Evolutionary conservation across 345 rosid genomes (phyloP).

Genomic region (Atalantia buxifolia): DNA sequence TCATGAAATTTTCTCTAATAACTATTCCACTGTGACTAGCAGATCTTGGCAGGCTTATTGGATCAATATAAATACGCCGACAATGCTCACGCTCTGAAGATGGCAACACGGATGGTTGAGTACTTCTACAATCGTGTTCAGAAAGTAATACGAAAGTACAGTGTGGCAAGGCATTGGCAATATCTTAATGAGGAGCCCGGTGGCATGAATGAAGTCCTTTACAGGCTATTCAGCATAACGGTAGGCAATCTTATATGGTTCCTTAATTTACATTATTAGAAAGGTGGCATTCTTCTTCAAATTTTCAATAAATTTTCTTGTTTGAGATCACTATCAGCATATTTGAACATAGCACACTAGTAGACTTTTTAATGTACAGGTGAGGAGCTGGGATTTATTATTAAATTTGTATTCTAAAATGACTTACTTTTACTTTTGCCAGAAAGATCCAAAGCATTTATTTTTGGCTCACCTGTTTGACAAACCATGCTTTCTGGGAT

Average conservation of each 20-base stretch:
- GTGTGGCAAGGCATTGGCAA: constrained; percentile 39
- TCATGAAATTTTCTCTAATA: too few relatives aligned
- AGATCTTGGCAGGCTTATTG: not conserved
- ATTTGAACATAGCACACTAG: too few relatives aligned
- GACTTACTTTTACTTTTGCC: not conserved
- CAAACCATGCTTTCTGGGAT: constrained; percentile 59
- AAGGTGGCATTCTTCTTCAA: too few relatives aligned
- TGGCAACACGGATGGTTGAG: constrained; percentile 47
- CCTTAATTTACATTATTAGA: too few relatives aligned
- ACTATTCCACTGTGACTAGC: not conserved
- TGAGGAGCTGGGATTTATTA: not conserved
- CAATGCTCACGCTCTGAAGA: constrained; percentile 40
- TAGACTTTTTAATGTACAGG: too few relatives aligned
- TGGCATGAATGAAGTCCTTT: constrained; percentile 60
- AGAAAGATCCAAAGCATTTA: constrained; percentile 48
- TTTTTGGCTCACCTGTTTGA: constrained; percentile 53
- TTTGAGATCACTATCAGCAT: too few relatives aligned
- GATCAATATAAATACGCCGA: constrained; percentile 17
- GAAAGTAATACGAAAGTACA: constrained; percentile 32
- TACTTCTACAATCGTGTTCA: constrained; percentile 46
- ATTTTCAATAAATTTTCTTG: too few relatives aligned
- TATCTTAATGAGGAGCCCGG: constrained; percentile 59
- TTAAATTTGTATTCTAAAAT: not conserved
- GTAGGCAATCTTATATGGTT: constrained; percentile 16
- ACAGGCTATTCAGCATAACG: constrained; percentile 36